Evolutionary conservation across 1,284 basidiomycete species (phyloP), one percentile per base, ranked within the genome.

Genomic region (Ustilago nuda): DNA sequence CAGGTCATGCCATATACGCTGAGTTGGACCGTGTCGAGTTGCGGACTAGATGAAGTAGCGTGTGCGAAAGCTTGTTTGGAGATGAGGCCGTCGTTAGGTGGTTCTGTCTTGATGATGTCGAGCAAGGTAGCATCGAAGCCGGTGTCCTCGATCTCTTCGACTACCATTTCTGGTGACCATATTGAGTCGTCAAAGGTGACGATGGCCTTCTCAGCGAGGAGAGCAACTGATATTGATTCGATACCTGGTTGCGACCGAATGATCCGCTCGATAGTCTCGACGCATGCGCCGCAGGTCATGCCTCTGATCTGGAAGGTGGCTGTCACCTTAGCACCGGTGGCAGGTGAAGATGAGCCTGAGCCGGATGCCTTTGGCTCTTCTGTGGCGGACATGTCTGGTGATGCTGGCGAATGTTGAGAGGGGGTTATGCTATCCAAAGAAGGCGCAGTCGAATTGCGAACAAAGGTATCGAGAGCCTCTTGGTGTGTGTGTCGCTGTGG

Each of bases 241-340:
- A 99, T 95, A 27, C 97, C 97, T 23, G 90, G 87, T 86, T 96
- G 93, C 12, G 88, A 88, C 70, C 91, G 88, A n/a, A 99, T 89
- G 88, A 93, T 93, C 27, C 91, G 90, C 86, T 99, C 97, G 77
- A 99, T 98, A n/a, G 94, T 91, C 68, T 94, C 92, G n/a, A 95
- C 94, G 82, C 93, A 95, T 46, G 93, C 88, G 9, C 93, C 91
- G 82, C 93, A 95, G 0, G 94, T 94, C 93, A 95, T 95, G n/a
- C 94, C 94, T 82, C 93, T 91, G 83, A 94, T 91, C 70, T 91
- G 88, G 43, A 94, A 87, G 80, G 93, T 93, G 81, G 78, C 76
- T 2, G 79, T 80, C 5, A 71, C 71, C 33, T 59, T 72, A 41
- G 60, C 56, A 12, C 68, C 67, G 11, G 51, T 19, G 32, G 7